Base-by-base conservation (phyloP, 2,329 filamentous ascomycete genomes). In the Exophiala phaeomuriformis region DNA sequence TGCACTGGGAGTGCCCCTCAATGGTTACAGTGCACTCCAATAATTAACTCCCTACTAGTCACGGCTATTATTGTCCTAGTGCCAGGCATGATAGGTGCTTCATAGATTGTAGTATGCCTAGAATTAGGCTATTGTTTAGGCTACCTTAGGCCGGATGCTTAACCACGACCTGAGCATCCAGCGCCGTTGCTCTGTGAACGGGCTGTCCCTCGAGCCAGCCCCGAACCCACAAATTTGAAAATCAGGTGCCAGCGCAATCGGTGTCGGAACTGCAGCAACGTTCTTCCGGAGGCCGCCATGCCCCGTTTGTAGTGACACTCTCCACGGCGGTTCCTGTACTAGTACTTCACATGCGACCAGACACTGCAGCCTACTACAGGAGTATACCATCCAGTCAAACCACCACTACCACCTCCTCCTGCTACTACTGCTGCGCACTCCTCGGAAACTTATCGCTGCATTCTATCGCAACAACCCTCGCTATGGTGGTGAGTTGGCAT, bases 401-500 rank as follows among this genome's bases (percentile, higher is more conserved):
- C 19, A 19, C 19, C 19, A 19, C 19, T 19, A 19, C 19, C 19
- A 19, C 19, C 19, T 19, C 19, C 19, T 19, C 19, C 19, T 19
- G 19, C 19, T 19, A 19, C 19, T 19, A 19, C 19, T 19, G 19
- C 19, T 19, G 19, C 19, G 19, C 19, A 19, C 19, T 19, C 19
- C 19, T 19, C 19, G 19, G 19, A 19, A 19, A 19, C 19, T 10
- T 29, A 31, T 44, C 36, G 3, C 7, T n/a, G 19, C 19, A 19
- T 19, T 19, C 19, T 35, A 44, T 29, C 30, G 2, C 28, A 32
- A 51, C 36, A 12, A 32, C 56, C 42, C 58, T 60, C 66, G 68
- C 52, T 50, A 74, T 73, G 71, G 71, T 74, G 61, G 69, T 71
- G 62, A 63, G 70, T 70, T 10, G 28, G 3, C n/a, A 9, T 36